Conservation (phyloP, 2,329 filamentous ascomycete species). For the Sordariomycetes sp. region DNA sequence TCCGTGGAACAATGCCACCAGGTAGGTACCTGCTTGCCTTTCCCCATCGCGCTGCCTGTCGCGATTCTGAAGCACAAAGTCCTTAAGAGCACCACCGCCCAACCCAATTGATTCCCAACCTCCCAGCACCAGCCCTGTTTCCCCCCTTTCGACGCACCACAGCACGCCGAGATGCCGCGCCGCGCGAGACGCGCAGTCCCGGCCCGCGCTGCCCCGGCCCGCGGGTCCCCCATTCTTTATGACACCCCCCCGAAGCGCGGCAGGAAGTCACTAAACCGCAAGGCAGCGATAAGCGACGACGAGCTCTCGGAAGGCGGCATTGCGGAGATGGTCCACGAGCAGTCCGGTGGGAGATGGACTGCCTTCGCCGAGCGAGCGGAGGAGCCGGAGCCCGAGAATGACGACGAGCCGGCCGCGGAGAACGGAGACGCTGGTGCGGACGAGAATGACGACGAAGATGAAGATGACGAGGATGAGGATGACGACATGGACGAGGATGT, state of each 20-base stretch:
- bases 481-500: conserved; percentile 31
- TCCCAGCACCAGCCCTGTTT: not conserved
- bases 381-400: conserved; percentile 15
- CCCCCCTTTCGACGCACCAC: not conserved
- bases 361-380: conserved; percentile 12
- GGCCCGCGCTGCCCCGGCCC: not conserved
- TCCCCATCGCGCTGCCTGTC: not conserved
- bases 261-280: conserved; percentile 9
- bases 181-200: not conserved
- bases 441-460: not conserved
- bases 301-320: conserved; percentile 18
- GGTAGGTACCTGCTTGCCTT: conserved; percentile 10
- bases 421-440: not conserved
- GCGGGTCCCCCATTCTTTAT: conserved; percentile 5
- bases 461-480: conserved; percentile 19
- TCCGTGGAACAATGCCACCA: conserved; percentile 14
- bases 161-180: not conserved
- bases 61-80: not conserved
- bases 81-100: not conserved
- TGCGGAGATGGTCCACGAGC: conserved; percentile 12
- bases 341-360: conserved; percentile 10
- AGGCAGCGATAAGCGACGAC: conserved; percentile 24
- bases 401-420: conserved; percentile 16
- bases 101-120: not conserved
- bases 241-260: conserved; percentile 6